Evolutionary conservation across 2,329 filamentous ascomycete species (phyloP), one percentile per base, ranked within the genome.

Genomic region (Botrytis tulipae): DNA sequence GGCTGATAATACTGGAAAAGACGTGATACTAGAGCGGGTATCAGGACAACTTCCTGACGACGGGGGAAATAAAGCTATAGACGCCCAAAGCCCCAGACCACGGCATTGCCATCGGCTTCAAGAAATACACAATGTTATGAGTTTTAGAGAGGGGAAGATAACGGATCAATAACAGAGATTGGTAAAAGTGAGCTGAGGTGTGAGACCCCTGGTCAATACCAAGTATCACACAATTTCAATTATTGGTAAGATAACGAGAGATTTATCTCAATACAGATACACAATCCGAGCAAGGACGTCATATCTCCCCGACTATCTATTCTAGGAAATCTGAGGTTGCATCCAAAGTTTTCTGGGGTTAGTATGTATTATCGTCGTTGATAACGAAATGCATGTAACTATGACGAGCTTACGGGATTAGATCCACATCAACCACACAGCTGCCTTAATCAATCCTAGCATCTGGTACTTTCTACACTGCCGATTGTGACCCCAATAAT

Each of bases 381-480:
- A 68, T 68, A 68, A 70, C 68, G 54, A 61, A 59, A 70, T 70
- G 57, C 54, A 70, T 25, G 54, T 35, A 61, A 46, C 20, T 42
- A 70, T 70, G 68, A 61, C 68, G 68, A 70, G 68, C 68, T 70
- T 46, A 14, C 68, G 37, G 6, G 20, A 54, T 25, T 57, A 60
- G 35, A 59, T 69, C 44, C 62, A 66, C 62, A 16, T 22, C 42
- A 14, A n/a, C 46, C 22, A 54, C 29, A 66, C 29, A 48, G 1
- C 44, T 20, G 14, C 3, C 12, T 5, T 54, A 54, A 54, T 54
- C 25, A 16, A 14, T 5, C 25, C 48, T 4, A n/a, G 48, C 25
- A 54, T 54, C 25, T n/a, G 14, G 1, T 14, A 54, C 25, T 54
- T 14, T n/a, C 46, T 18, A 2, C 37, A 68, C 40, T 68, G 7